Percentiles rank a stretch among this genome's conserved stretches.
phyloP scores from a whole-genome alignment of 1,284 basidiomycete species.

The Malassezia restricta region DNA sequence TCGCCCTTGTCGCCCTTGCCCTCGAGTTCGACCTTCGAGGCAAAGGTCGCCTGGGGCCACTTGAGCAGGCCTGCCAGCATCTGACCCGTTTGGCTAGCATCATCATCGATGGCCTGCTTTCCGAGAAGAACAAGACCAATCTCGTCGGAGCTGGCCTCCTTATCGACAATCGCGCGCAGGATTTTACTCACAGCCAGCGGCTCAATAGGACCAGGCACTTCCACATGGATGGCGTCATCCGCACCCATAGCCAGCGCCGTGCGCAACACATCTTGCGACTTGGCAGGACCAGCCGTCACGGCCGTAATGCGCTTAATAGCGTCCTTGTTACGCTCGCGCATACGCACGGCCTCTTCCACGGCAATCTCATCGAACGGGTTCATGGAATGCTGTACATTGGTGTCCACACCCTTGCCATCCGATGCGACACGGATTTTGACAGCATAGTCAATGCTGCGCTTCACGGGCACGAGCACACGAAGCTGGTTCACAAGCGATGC shows the following conservation, averaged over 20 bases:
- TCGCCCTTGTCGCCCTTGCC: conserved; percentile 55
- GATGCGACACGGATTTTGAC: conserved; percentile 45
- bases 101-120: conserved; percentile 98
- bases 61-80: conserved; percentile 87
- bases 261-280: conserved; percentile 77
- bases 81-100: conserved; percentile 90
- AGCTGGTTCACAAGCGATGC: conserved; percentile 41
- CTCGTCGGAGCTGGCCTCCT: conserved; percentile 53
- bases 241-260: conserved; percentile 97
- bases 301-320: conserved; percentile 51
- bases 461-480: conserved; percentile 43
- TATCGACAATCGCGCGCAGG: conserved; percentile 64
- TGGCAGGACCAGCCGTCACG: conserved; percentile 81
- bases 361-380: conserved; percentile 55
- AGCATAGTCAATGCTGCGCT: conserved; percentile 46
- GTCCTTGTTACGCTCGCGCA: conserved; percentile 67
- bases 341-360: conserved; percentile 88
- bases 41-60: conserved; percentile 92
- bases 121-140: conserved; percentile 86
- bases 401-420: conserved; percentile 45
- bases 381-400: conserved; percentile 45
- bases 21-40: conserved; percentile 67
- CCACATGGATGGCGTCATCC: conserved; percentile 81
- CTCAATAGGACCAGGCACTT: conserved; percentile 61
- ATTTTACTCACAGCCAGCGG: conserved; percentile 77